phyloP scores from a whole-genome alignment of 495 filamentous ascomycete species.

The Xylaria flabelliformis region DNA sequence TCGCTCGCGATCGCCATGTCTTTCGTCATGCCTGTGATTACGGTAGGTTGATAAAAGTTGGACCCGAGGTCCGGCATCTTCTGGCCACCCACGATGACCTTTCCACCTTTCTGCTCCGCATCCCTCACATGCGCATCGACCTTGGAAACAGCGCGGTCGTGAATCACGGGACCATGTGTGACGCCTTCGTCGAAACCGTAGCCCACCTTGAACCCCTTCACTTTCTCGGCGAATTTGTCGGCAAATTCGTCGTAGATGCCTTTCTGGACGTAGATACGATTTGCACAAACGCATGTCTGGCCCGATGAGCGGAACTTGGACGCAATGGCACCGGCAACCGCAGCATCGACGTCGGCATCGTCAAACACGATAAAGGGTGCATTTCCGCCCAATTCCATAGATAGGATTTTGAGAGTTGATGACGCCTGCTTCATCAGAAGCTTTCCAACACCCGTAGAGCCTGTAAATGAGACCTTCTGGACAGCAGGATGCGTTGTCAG shows the following conservation, averaged over 20 bases:
- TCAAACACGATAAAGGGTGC: slow-evolving; percentile 94
- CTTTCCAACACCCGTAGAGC: slow-evolving; percentile 84
- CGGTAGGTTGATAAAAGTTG: slow-evolving; percentile 84
- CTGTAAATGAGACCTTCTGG: slow-evolving; percentile 89
- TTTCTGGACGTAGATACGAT: slow-evolving; percentile 81
- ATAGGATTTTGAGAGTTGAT: slow-evolving; percentile 82
- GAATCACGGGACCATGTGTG: slow-evolving; percentile 86
- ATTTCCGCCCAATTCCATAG: slow-evolving; percentile 88
- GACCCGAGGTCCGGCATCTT: slow-evolving; percentile 65
- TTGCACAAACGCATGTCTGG: slow-evolving; percentile 91
- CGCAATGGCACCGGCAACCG: slow-evolving; percentile 75
- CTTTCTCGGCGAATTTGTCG: slow-evolving; percentile 71
- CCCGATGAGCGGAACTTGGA: slow-evolving; percentile 88
- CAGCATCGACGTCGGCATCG: slow-evolving; percentile 80
- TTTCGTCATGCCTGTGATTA: slow-evolving; percentile 78
- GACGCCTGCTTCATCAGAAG: slow-evolving; percentile 85
- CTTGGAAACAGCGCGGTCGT: slow-evolving; percentile 75
- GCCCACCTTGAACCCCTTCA: slow-evolving; percentile 78
- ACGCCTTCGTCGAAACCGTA: slow-evolving; percentile 71
- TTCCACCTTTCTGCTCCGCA: slow-evolving; percentile 75
- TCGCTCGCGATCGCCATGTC: slow-evolving; percentile 80
- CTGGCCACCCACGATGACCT: slow-evolving; percentile 73
- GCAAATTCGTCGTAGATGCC: slow-evolving; percentile 81
- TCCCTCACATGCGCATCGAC: slow-evolving; percentile 80
- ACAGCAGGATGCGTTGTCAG: slow-evolving; percentile 75